These are phyloP conservation scores for Botryotinia narcissicola DNA, from an alignment of 2,329 filamentous ascomycete genomes.

Conservation along the genomic window DNA sequence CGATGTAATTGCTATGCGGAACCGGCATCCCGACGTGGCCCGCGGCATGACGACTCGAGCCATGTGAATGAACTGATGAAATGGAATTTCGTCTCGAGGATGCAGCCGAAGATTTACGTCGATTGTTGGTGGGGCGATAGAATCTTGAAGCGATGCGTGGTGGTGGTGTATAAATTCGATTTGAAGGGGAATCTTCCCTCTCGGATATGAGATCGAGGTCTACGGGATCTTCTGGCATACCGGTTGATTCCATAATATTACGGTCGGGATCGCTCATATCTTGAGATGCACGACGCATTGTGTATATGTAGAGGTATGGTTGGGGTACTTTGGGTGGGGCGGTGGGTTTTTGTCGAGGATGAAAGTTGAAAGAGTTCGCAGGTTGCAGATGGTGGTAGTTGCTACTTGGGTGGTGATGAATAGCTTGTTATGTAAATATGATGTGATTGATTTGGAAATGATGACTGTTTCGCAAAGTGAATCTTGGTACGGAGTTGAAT, in stretches of 20 bases:
- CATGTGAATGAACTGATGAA: slow-evolving; percentile 62
- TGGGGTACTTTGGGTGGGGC: slow-evolving; percentile 8
- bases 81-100: slow-evolving; percentile 79
- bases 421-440: not conserved
- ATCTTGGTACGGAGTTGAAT: not conserved
- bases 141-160: slow-evolving; percentile 77
- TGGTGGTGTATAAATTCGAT: slow-evolving; percentile 58
- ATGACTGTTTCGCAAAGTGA: not conserved
- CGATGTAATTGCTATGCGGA: slow-evolving; percentile 74
- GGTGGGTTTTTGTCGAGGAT: slow-evolving; percentile 17
- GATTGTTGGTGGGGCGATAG: slow-evolving; percentile 63
- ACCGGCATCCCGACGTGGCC: slow-evolving; percentile 24
- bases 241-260: slow-evolving; percentile 37
- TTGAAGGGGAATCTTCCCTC: slow-evolving; percentile 34
- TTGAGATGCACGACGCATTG: slow-evolving; percentile 37
- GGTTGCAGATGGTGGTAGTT: slow-evolving; percentile 16
- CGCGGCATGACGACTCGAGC: slow-evolving; percentile 47
- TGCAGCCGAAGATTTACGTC: slow-evolving; percentile 71
- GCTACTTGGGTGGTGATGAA: not conserved
- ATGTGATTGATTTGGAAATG: slow-evolving; percentile 1
- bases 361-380: slow-evolving; percentile 1
- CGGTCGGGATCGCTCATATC: slow-evolving; percentile 39
- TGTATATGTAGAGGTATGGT: slow-evolving; percentile 20
- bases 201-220: slow-evolving; percentile 35
- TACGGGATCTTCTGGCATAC: slow-evolving; percentile 20